Evolutionary conservation across 2,329 filamentous ascomycete genomes (phyloP), one percentile per base, ranked within the genome.

Genomic region (Sporothrix variecibatus): DNA sequence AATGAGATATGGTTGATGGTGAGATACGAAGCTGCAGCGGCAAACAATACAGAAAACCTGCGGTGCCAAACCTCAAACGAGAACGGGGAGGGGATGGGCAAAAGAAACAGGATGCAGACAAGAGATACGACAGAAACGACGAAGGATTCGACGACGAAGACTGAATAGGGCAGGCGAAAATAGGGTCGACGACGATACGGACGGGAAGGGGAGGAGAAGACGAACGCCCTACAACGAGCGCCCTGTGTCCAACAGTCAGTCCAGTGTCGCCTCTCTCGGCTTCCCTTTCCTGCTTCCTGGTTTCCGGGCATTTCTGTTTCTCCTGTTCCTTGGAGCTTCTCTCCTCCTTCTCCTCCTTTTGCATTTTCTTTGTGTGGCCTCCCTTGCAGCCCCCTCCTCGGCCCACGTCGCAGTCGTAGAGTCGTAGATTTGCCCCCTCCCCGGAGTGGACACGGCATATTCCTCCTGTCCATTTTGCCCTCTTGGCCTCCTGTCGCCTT

Each of bases 371-470:
- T 60, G 56, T 38, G 58, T 40, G 26, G 43, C 43, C 6, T 15
- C 43, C 43, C 15, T 20, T 15, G 15, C 17, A 8, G 56, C 31
- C 58, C 31, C n/a, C 34, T 46, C 38, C 23, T 31, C 51, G 38
- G 62, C 12, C 62, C 62, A 46, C 62, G 62, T 65, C 62, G 62
- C 23, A 65, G n/a, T 65, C n/a, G 62, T 46, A 26, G 62, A 65
- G n/a, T 65, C n/a, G 62, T 46, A 26, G 62, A 40, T 65, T 43
- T 65, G 11, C 38, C 38, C 23, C 34, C 12, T 11, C 38, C 38
- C 9, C 20, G 58, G 62, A 46, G 62, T 46, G 38, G 38, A 65
- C 62, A 65, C n/a, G 12, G 38, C 38, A 65, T 17, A 46, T 67
- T 28, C 62, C 31, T 62, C 31, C 62, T 46, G 60, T 17, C 34